These are phyloP conservation scores for Lagenidium sp. DNA, from an alignment of 352 stramenopile species.

Conservation along the genomic window DNA sequence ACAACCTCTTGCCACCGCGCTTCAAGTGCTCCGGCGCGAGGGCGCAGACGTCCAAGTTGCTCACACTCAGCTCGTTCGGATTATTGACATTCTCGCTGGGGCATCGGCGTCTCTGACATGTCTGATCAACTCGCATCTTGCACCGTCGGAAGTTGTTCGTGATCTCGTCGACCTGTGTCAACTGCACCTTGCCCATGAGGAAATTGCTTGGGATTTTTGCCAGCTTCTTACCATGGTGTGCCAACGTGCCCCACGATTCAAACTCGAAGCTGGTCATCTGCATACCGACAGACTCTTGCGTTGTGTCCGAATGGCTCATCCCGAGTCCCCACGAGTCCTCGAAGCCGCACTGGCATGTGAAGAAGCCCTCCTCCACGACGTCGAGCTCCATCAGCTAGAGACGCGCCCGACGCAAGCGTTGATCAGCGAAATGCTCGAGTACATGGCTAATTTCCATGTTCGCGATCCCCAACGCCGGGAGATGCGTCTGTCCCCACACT, in stretches of 20 bases:
- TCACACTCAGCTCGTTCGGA: conserved; percentile 16
- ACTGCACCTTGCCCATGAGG: conserved; percentile 21
- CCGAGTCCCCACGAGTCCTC: conserved; percentile 24
- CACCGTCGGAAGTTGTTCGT: not conserved
- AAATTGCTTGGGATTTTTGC: conserved; percentile 27
- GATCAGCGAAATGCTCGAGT: conserved; percentile 13
- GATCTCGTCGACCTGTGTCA: conserved; percentile 11
- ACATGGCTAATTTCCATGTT: conserved; percentile 9
- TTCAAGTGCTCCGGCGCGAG: conserved; percentile 11
- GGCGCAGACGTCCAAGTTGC: conserved; percentile 16
- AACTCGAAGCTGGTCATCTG: conserved; percentile 22
- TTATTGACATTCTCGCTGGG: conserved; percentile 9
- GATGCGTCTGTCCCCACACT: not conserved
- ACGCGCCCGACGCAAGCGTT: not conserved
- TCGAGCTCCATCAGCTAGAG: conserved; percentile 23
- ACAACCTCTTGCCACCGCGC: too few species aligned
- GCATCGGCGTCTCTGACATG: not conserved
- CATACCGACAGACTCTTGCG: conserved; percentile 24
- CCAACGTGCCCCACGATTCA: conserved; percentile 21
- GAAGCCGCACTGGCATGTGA: conserved; percentile 19
- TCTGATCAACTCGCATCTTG: not conserved
- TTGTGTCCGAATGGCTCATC: conserved; percentile 14
- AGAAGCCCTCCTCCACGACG: conserved; percentile 16
- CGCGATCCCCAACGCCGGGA: not conserved
- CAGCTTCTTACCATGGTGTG: conserved; percentile 15